Evolutionary conservation across 805 yeast species (phyloP).

Genomic region (Spathaspora arborariae): DNA sequence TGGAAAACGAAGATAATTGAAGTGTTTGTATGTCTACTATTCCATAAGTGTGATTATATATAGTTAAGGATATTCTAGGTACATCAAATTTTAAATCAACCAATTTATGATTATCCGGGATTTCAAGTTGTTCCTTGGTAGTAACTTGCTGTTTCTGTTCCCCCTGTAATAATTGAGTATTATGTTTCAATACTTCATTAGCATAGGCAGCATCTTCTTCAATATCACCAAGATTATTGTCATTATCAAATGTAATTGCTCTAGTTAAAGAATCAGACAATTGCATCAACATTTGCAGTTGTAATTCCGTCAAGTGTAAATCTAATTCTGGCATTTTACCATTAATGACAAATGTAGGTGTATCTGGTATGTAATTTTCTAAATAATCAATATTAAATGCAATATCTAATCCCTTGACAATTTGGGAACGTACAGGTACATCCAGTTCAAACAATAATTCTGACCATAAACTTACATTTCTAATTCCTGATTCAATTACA

Average conservation of each 20-base stretch:
- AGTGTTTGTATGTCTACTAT: constrained; percentile 31
- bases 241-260: constrained; percentile 44
- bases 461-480: constrained; percentile 69
- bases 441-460: constrained; percentile 44
- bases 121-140: not conserved
- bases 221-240: constrained; percentile 45
- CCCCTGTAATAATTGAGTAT: constrained; percentile 5
- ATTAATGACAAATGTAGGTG: constrained; percentile 47
- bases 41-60: constrained; percentile 50
- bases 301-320: constrained; percentile 69
- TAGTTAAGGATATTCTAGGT: constrained; percentile 60
- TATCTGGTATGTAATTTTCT: constrained; percentile 31
- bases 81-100: constrained; percentile 51
- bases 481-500: constrained; percentile 61
- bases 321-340: constrained; percentile 65
- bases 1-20: constrained; percentile 36
- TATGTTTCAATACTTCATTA: constrained; percentile 42
- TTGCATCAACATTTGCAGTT: constrained; percentile 54
- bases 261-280: constrained; percentile 52
- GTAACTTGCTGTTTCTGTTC: not conserved
- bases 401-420: constrained; percentile 64
- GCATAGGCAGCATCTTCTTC: constrained; percentile 61
- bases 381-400: constrained; percentile 55
- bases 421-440: constrained; percentile 49
- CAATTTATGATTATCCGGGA: constrained; percentile 28